Percentiles rank a stretch among this genome's conserved stretches.
phyloP scores from a whole-genome alignment of 2,329 filamentous ascomycete genomes.

The Pyrenochaeta sp. region DNA sequence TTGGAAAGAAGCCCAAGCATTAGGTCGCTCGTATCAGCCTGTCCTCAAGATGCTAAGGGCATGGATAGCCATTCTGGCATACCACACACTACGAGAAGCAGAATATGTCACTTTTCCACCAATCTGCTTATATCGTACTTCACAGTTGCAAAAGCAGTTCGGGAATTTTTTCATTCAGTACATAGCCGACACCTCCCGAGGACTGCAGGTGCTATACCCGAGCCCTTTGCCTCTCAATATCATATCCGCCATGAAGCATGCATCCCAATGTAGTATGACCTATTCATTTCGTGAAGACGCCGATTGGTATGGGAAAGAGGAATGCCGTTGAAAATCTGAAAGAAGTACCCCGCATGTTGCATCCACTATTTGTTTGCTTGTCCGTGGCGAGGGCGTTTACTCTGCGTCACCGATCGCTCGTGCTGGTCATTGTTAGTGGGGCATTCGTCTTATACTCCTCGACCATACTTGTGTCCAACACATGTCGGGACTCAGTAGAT shows the following conservation, averaged over 20 bases:
- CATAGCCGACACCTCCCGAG: constrained; percentile 42
- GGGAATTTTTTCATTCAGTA: constrained; percentile 48
- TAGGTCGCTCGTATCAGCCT: too few species aligned
- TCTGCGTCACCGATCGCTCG: constrained; percentile 48
- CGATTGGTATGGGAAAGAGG: constrained; percentile 46
- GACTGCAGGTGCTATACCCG: constrained; percentile 33
- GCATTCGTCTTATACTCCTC: not conserved
- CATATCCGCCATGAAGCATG: constrained; percentile 44
- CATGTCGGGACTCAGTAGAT: not conserved
- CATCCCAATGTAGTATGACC: constrained; percentile 39
- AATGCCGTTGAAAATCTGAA: constrained; percentile 45
- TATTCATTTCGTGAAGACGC: constrained; percentile 45
- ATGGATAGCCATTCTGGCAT: not conserved
- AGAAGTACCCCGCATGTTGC: constrained; percentile 35
- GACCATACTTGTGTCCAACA: not conserved
- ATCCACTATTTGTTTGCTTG: constrained; percentile 32
- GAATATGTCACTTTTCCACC: too few species aligned
- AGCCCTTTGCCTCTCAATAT: constrained; percentile 38
- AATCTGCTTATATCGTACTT: not conserved
- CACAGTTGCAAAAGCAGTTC: constrained; percentile 17
- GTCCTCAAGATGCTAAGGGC: too few species aligned
- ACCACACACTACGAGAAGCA: not conserved
- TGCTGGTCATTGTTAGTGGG: constrained; percentile 27
- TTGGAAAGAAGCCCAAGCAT: too few species aligned
- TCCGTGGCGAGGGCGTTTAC: constrained; percentile 38